Conservation (phyloP, 140 eudicot genomes). For the Erigeron philadelphicus region DNA sequence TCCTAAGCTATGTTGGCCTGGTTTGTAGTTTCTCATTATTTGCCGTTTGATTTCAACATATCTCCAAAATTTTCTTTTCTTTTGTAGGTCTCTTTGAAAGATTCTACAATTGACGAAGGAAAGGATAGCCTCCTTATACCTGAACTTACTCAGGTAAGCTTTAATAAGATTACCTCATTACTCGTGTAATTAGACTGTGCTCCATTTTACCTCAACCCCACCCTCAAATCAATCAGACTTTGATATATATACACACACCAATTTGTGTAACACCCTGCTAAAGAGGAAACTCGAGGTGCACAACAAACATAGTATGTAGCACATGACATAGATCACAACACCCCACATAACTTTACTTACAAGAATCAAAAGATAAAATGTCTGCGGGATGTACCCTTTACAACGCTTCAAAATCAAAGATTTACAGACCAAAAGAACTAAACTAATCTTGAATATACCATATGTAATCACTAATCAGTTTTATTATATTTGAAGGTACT, state of each 20-base stretch:
- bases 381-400: too few species aligned
- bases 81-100: constrained; percentile 56
- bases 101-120: constrained; percentile 51
- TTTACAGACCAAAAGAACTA: too few species aligned
- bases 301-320: too few species aligned
- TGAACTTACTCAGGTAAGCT: constrained; percentile 52
- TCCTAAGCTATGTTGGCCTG: neutral
- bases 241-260: neutral
- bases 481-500: constrained; percentile 44
- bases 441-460: neutral
- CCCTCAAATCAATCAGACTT: too few species aligned
- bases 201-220: neutral
- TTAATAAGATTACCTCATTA: constrained; percentile 6
- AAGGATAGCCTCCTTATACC: constrained; percentile 83
- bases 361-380: too few species aligned
- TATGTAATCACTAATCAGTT: neutral
- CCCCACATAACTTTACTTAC: too few species aligned
- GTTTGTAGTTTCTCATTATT: neutral
- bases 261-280: too few species aligned
- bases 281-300: too few species aligned
- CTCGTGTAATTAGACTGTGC: neutral
- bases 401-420: too few species aligned
- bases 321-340: too few species aligned
- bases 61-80: neutral
- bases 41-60: neutral